A percentile compares a stretch with the other conserved stretches of the same genome.
Evolutionary conservation across 768 basidiomycete genomes (phyloP).

Genomic region (Tulasnella sp.): DNA sequence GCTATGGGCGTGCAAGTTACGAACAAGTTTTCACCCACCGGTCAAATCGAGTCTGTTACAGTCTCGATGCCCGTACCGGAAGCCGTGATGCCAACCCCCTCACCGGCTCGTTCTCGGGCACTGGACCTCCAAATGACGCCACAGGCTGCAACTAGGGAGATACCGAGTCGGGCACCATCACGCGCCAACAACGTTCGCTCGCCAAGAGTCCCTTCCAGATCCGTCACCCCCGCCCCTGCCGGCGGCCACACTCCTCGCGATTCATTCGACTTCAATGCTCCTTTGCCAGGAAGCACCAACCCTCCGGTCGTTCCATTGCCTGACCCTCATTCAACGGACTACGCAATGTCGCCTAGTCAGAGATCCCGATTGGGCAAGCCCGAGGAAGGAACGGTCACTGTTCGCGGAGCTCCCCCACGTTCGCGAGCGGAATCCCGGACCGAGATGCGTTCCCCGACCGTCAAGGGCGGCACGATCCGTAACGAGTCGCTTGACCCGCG

Average conservation of each 20-base stretch:
- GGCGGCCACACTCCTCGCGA: neutral
- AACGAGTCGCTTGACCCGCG: neutral
- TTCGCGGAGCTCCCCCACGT: neutral
- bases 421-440: neutral
- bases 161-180: neutral
- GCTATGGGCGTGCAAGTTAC: slow-evolving; percentile 5
- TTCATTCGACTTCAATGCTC: neutral
- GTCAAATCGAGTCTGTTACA: slow-evolving; percentile 15
- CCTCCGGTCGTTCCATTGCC: neutral
- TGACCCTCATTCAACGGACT: slow-evolving; percentile 1
- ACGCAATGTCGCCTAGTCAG: neutral
- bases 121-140: neutral
- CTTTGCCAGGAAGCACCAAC: neutral
- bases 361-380: neutral
- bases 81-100: neutral
- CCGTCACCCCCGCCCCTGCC: neutral
- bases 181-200: neutral
- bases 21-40: slow-evolving; percentile 7
- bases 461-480: neutral
- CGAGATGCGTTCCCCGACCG: neutral
- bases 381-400: neutral
- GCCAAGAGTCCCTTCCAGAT: neutral
- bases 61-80: neutral
- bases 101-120: neutral
- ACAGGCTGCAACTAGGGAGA: neutral